A percentile compares a stretch with the other conserved stretches of the same genome.
phyloP scores from a whole-genome alignment of 768 basidiomycete genomes.

The Coprinopsis sp. region DNA sequence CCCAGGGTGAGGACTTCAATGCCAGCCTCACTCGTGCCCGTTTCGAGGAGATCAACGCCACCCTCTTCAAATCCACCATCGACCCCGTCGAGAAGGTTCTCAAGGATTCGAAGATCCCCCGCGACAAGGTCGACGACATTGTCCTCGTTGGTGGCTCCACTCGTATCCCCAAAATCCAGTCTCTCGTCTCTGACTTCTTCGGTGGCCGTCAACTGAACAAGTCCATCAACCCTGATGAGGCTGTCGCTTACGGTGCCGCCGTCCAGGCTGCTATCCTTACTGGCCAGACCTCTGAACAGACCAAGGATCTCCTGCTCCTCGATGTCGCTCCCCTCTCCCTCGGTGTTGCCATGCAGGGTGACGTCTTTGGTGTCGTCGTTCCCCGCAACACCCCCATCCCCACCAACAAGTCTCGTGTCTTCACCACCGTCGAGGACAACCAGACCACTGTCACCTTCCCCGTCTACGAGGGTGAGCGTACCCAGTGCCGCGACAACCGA shows the following conservation, averaged over 20 bases:
- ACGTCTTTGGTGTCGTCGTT: conserved; percentile 99
- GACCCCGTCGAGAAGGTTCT: conserved; percentile 99
- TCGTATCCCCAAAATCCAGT: conserved; percentile 98
- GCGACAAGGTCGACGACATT: conserved; percentile 97
- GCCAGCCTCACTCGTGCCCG: conserved; percentile 99
- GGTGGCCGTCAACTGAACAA: conserved; percentile 98
- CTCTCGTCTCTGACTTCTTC: conserved; percentile 98
- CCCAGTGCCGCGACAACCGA: conserved; percentile 99
- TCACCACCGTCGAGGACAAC: conserved; percentile 99
- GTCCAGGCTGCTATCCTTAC: conserved; percentile 99
- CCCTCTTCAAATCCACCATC: conserved; percentile 92
- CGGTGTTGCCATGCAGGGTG: conserved; percentile 99
- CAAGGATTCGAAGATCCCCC: conserved; percentile 97
- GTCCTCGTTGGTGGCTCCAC: conserved; percentile 99
- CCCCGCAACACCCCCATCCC: conserved; percentile 99
- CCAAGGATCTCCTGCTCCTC: conserved; percentile 95
- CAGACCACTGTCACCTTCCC: conserved; percentile 99
- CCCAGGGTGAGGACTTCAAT: conserved; percentile 93
- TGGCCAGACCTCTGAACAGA: conserved; percentile 98
- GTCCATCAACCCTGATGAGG: conserved; percentile 99
- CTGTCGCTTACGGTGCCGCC: conserved; percentile 98
- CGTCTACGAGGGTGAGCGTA: conserved; percentile 99
- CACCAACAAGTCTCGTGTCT: conserved; percentile 97
- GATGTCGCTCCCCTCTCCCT: conserved; percentile 98
- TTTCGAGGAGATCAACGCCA: conserved; percentile 99